Percentiles rank a stretch among this genome's conserved stretches.
Evolutionary conservation across 23 red algal genomes (phyloP).

Genomic region (Gracilariopsis chorda): DNA sequence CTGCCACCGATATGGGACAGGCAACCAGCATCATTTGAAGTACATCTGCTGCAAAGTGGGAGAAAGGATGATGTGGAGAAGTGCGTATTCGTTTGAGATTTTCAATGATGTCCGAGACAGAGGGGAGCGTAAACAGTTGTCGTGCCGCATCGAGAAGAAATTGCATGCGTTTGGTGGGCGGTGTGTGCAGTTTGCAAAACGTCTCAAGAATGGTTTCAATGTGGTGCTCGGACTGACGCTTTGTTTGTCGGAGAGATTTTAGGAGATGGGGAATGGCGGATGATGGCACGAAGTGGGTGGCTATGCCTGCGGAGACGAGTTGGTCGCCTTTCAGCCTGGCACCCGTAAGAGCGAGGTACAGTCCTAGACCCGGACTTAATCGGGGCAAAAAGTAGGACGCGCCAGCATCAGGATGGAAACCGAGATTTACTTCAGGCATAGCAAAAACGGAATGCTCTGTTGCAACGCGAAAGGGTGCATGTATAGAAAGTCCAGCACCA

Average conservation of each 20-base stretch:
- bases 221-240: background rate
- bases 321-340: conserved; percentile 64
- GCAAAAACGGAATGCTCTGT: conserved; percentile 85
- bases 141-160: background rate
- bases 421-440: conserved; percentile 93
- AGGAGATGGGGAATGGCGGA: conserved; percentile 33
- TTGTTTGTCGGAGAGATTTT: background rate
- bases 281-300: conserved; percentile 83
- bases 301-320: conserved; percentile 69
- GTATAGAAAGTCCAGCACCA: conserved; percentile 87
- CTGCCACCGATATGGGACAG: conserved; percentile 63
- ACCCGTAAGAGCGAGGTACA: conserved; percentile 81
- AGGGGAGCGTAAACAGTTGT: conserved; percentile 17
- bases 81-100: background rate
- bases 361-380: conserved; percentile 48
- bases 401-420: conserved; percentile 87
- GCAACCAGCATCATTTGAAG: conserved; percentile 15
- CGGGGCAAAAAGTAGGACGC: conserved; percentile 77
- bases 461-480: conserved; percentile 77
- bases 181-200: background rate
- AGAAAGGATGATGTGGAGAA: background rate
- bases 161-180: background rate
- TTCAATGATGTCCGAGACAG: conserved; percentile 36
- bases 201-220: background rate
- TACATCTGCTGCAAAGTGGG: conserved; percentile 20